Base-by-base conservation (phyloP, 2,329 filamentous ascomycete species). In the Trichophyton simii region DNA sequence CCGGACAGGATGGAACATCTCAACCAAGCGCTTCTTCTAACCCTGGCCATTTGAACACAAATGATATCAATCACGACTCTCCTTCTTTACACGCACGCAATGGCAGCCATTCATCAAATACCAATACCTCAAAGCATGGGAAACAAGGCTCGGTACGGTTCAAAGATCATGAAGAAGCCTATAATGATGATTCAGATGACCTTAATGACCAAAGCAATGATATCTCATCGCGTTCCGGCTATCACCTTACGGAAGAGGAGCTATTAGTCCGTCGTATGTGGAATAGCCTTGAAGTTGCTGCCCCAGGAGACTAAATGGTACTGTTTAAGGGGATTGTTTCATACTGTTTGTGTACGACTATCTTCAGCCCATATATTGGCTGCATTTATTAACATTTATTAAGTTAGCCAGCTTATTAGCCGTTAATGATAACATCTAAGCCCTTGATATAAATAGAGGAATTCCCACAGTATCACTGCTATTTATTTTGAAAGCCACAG, bases 201-300 rank as follows among this genome's bases (percentile, higher is more conserved):
- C 22, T 59, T 34, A 50, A 59, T 25, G 59, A 48, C 25, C 54
- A 28, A 41, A 36, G 67, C 55, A 66, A 62, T 25, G 54, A 62
- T 57, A 63, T 18, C 62, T 62, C 6, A 61, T 63, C 67, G 15
- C 67, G 69, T 13, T 66, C 68, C 2, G 60, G 65, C 31, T 69
- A 70, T 42, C 66, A 66, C 18, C 64, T 71, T 2, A 70, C 65
- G 58, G 73, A 74, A 60, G 63, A 67, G 3, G 74, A 74, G 38
- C 68, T 77, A 67, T 71, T 77, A 67, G 69, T 76, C 59, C 72
- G 74, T 48, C 72, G 75, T 55, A 73, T 76, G 67, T 77, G 75
- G 75, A 73, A 76, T 55, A 76, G 72, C 60, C 72, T 75, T 55
- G 73, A 76, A 60, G 72, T 76, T 3, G 71, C 74, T 18, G 69